Evolutionary conservation across 805 yeast species (phyloP), one percentile per base, ranked within the genome.

Genomic region (Kurtzmaniella fragi): DNA sequence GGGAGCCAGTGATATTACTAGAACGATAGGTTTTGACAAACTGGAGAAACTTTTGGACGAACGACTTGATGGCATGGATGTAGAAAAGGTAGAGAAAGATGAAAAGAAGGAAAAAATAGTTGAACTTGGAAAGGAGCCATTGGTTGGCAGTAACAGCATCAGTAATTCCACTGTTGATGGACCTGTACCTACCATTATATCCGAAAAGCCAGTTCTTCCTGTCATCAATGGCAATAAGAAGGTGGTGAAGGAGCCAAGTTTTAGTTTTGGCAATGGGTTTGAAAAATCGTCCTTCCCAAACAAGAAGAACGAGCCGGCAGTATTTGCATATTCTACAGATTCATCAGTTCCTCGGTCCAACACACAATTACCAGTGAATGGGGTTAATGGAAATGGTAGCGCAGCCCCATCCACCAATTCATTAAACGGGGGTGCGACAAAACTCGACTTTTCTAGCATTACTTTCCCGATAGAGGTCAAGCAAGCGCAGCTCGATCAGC

Each of bases 1-100:
- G n/a, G 61, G 58, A 11, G 70, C 70, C 9, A 58, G 59, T 36
- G 69, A 64, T 31, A 66, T 68, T 13, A 51, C 53, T 31, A 62
- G 61, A 32, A 62, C 73, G 2, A 55, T 64, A 10, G 51, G 59
- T 14, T 64, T 56, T 40, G 64, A 59, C 35, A 55, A 57, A 41
- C 54, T 63, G 15, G 59, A 57, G 38, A 54, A 51, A 15, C 46
- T 62, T 16, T 46, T 56, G 4, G 44, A 34, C 11, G 26, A 7
- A 9, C 28, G 28, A 26, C 6, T 16, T 17, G 26, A 11, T n/a
- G 12, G 5, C 9, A 13, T 28, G 39, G 4, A 39, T 42, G 8
- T 42, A 45, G 9, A 20, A 20, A 20, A 20, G 25, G 25, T 5
- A 20, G 25, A 20, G 8, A 20, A 20, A 8, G 25, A 20, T 5